A percentile compares a stretch with the other conserved stretches of the same genome.
These are phyloP conservation scores for Vicia villosa DNA, from an alignment of 306 rosid species.

Conservation along the genomic window DNA sequence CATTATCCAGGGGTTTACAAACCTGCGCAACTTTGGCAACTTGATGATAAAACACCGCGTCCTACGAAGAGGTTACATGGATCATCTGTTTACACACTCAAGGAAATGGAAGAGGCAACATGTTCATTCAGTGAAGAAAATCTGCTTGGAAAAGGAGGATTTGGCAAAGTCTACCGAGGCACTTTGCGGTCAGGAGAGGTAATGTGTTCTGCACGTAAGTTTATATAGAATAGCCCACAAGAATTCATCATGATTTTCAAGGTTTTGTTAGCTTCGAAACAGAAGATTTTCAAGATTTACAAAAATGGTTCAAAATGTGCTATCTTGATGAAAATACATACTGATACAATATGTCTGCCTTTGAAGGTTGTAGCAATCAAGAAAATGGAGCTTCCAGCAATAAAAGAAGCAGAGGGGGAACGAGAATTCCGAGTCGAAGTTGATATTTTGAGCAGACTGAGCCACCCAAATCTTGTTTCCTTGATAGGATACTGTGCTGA, in stretches of 20 bases:
- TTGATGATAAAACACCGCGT: conserved; percentile 64
- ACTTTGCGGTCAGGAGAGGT: conserved; percentile 89
- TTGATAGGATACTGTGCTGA: conserved; percentile 96
- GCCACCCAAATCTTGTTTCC: conserved; percentile 90
- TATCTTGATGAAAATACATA: conserved; percentile 31
- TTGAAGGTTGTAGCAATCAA: conserved; percentile 85
- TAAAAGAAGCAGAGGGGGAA: conserved; percentile 86
- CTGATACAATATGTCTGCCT: conserved; percentile 38
- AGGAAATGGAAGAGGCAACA: conserved; percentile 95
- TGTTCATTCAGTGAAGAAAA: conserved; percentile 82
- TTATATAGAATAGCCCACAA: conserved; percentile 5
- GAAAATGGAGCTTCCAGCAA: conserved; percentile 87
- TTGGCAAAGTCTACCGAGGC: conserved; percentile 83
- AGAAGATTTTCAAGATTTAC: conserved; percentile 2
- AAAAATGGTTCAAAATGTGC: conserved; percentile 23
- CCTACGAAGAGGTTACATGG: conserved; percentile 71
- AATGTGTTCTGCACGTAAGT: neutral
- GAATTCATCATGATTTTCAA: conserved; percentile 18
- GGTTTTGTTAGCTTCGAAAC: conserved; percentile 14
- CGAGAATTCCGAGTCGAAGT: conserved; percentile 91
- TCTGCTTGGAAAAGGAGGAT: conserved; percentile 92
- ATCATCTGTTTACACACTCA: conserved; percentile 75
- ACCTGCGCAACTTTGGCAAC: conserved; percentile 78
- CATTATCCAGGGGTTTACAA: conserved; percentile 75
- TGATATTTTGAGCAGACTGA: conserved; percentile 90